Evolutionary conservation across 352 stramenopile genomes (phyloP).

Genomic region (Phytophthora macrochlamydospora): DNA sequence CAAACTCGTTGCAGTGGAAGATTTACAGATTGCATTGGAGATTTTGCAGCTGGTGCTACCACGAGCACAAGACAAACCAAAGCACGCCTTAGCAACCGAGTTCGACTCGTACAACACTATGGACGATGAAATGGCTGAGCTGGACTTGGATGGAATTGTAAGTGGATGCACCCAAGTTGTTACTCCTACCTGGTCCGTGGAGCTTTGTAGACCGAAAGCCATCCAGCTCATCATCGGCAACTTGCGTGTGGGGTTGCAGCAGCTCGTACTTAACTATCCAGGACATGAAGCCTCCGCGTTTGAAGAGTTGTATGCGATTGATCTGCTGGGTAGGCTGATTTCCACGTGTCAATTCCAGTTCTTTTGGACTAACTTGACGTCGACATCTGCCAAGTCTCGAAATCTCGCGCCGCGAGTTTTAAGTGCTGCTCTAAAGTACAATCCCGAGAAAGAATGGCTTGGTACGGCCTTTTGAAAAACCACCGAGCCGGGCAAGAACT

Average conservation of each 20-base stretch:
- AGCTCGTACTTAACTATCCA: constrained; percentile 62
- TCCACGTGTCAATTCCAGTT: constrained; percentile 66
- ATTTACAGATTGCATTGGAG: constrained; percentile 55
- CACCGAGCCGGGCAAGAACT: constrained; percentile 61
- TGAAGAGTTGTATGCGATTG: constrained; percentile 68
- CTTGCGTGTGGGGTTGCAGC: constrained; percentile 53
- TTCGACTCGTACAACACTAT: constrained; percentile 65
- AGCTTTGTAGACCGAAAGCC: constrained; percentile 30
- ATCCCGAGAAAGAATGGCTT: constrained; percentile 69
- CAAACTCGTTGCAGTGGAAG: constrained; percentile 31
- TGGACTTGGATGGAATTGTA: constrained; percentile 47
- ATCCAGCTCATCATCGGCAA: constrained; percentile 37
- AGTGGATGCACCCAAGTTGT: constrained; percentile 1
- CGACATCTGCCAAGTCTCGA: constrained; percentile 43
- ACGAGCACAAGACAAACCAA: constrained; percentile 31
- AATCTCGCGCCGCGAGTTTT: constrained; percentile 68
- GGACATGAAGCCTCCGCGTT: constrained; percentile 28
- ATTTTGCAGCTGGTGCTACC: constrained; percentile 59
- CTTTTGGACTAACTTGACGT: constrained; percentile 56
- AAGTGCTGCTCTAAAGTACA: constrained; percentile 61
- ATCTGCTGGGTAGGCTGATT: constrained; percentile 68
- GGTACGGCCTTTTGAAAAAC: constrained; percentile 66
- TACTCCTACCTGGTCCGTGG: constrained; percentile 23
- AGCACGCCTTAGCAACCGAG: constrained; percentile 22
- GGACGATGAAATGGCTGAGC: constrained; percentile 45